These are phyloP conservation scores for Garcia nutans DNA, from an alignment of 345 rosid species.

Conservation along the genomic window DNA sequence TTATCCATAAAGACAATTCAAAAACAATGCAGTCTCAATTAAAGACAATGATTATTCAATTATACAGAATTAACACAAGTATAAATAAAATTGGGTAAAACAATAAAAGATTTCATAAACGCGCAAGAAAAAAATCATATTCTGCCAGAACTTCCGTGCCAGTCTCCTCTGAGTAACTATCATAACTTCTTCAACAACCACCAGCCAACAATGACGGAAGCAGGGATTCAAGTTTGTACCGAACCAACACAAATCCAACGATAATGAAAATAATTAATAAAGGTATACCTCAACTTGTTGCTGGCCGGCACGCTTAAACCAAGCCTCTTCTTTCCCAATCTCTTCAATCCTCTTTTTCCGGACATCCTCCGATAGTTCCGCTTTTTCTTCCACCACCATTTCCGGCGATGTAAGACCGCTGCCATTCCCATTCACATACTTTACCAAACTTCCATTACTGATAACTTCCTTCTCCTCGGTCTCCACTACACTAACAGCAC, in stretches of 20 bases:
- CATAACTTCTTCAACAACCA: background rate
- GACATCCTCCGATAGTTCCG: constrained; percentile 44
- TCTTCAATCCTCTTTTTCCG: constrained; percentile 91
- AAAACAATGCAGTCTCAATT: background rate
- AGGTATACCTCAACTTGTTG: constrained; percentile 50
- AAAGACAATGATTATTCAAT: background rate
- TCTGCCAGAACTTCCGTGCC: background rate
- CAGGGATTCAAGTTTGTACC: background rate
- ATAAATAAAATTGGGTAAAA: no score
- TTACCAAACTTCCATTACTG: constrained; percentile 56
- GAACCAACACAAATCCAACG: background rate
- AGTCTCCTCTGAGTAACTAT: background rate
- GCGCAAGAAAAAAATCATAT: background rate
- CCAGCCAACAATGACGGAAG: no score
- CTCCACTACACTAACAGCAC: constrained; percentile 23
- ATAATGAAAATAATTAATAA: background rate
- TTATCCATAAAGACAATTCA: background rate
- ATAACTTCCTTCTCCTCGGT: constrained; percentile 13
- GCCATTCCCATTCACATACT: constrained; percentile 56
- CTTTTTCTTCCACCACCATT: constrained; percentile 26
- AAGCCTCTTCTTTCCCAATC: constrained; percentile 92
- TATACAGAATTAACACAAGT: background rate
- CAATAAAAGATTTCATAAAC: background rate
- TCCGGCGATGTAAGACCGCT: constrained; percentile 22
- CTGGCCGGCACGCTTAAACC: constrained; percentile 63